A percentile compares a stretch with the other conserved stretches of the same genome.
Evolutionary conservation across 2,329 filamentous ascomycete species (phyloP).

Genomic region (Didymellaceae sp.): DNA sequence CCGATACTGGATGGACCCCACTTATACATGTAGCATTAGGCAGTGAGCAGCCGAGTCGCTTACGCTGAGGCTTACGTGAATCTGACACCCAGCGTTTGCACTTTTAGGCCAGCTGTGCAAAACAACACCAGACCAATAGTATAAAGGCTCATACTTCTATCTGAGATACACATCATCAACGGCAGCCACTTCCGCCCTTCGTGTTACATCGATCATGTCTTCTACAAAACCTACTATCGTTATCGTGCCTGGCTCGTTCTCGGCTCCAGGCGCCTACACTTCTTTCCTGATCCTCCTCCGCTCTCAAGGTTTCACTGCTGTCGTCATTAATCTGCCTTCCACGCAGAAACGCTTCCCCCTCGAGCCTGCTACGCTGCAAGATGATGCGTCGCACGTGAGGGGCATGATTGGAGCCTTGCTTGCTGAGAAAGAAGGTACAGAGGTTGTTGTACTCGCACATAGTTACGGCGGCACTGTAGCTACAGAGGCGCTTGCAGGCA

Average conservation of each 20-base stretch:
- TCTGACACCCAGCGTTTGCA: too few relatives aligned
- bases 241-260: conserved; percentile 33
- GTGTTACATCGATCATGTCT: conserved; percentile 1
- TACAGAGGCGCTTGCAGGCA: conserved; percentile 15
- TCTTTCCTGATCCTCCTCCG: conserved; percentile 16
- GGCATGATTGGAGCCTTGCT: conserved; percentile 24
- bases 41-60: too few relatives aligned
- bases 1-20: not conserved
- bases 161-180: too few relatives aligned
- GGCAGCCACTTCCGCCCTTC: not conserved
- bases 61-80: too few relatives aligned
- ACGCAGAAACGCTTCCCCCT: conserved; percentile 21
- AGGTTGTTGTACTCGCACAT: conserved; percentile 36
- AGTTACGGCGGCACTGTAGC: conserved; percentile 24
- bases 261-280: conserved; percentile 16
- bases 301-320: conserved; percentile 15
- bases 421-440: conserved; percentile 31
- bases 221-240: conserved; percentile 21
- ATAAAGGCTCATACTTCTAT: too few relatives aligned
- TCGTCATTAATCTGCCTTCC: conserved; percentile 22
- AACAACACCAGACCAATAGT: too few relatives aligned
- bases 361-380: conserved; percentile 24
- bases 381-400: conserved; percentile 40
- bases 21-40: too few relatives aligned
- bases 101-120: too few relatives aligned